phyloP scores from a whole-genome alignment of 2,329 filamentous ascomycete genomes.

The Helotiales sp. region DNA sequence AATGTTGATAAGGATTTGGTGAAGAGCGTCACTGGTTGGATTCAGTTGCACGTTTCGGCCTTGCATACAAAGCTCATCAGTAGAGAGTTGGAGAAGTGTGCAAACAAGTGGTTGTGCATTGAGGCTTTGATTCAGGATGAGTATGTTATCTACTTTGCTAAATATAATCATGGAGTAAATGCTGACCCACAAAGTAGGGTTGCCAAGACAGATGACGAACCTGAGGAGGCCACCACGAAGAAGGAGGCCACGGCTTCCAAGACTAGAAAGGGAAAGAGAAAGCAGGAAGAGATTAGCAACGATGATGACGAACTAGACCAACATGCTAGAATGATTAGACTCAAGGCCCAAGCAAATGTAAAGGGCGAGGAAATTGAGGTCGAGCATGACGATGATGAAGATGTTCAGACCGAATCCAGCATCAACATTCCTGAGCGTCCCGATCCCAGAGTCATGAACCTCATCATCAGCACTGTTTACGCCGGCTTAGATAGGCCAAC shows the following conservation, averaged over 20 bases:
- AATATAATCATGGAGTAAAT: too few species aligned
- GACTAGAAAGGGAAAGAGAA: neutral
- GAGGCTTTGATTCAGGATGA: constrained; percentile 1
- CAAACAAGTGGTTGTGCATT: neutral
- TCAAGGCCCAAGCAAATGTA: neutral
- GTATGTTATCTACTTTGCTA: neutral
- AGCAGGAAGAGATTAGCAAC: neutral
- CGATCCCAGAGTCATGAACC: neutral
- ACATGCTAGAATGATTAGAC: neutral
- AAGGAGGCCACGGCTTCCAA: neutral
- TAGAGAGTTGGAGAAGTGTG: neutral
- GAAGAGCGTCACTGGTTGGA: neutral
- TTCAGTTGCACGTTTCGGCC: neutral
- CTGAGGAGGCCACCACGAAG: neutral
- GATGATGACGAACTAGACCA: neutral
- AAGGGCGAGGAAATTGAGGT: neutral
- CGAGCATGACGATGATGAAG: neutral
- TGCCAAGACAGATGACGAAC: neutral
- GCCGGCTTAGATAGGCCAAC: neutral
- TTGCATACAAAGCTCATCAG: neutral
- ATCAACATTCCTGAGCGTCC: neutral
- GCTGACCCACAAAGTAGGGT: neutral
- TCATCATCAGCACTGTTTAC: neutral
- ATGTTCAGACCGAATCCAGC: neutral
- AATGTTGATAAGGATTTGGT: neutral